Conservation (phyloP, 768 basidiomycete genomes). For the Boletus subparvulus region DNA sequence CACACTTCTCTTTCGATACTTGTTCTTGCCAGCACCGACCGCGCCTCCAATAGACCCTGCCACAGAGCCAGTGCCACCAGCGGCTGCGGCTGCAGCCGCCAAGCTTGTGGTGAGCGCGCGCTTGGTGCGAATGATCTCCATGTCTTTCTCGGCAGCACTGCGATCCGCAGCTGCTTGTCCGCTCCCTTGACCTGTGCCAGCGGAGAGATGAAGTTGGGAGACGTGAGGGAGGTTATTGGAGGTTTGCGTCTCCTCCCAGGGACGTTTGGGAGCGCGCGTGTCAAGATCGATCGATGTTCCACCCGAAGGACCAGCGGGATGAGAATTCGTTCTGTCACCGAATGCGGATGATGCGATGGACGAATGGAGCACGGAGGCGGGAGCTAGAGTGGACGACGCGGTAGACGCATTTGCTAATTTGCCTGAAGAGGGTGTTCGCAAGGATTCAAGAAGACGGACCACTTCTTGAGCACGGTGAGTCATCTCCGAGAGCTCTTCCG, state of each 20-base stretch:
- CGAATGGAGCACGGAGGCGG: constrained; percentile 12
- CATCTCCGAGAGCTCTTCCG: constrained; percentile 68
- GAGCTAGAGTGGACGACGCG: constrained; percentile 10
- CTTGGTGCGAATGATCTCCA: constrained; percentile 82
- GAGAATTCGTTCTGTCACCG: constrained; percentile 20
- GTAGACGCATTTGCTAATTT: constrained; percentile 19
- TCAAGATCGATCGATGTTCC: constrained; percentile 28
- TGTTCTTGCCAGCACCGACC: constrained; percentile 52
- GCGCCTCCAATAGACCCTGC: constrained; percentile 28
- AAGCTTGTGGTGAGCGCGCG: constrained; percentile 67
- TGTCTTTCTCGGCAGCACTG: constrained; percentile 76
- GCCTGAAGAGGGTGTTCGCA: constrained; percentile 22
- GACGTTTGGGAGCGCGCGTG: constrained; percentile 65
- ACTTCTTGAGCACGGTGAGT: constrained; percentile 62
- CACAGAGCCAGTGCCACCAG: constrained; percentile 35
- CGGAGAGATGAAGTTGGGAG: constrained; percentile 26
- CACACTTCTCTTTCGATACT: constrained; percentile 84
- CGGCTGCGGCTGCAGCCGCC: constrained; percentile 45
- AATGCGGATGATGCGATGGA: constrained; percentile 22
- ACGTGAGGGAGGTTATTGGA: constrained; percentile 20
- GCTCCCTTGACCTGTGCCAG: constrained; percentile 7
- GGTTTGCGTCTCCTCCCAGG: constrained; percentile 64
- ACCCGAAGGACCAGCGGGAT: constrained; percentile 30
- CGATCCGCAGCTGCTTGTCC: constrained; percentile 42
- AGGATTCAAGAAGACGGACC: constrained; percentile 59